Percentiles rank a stretch among this genome's conserved stretches.
Conservation (phyloP, 1,139 yeast genomes). For the Pichia sp. region DNA sequence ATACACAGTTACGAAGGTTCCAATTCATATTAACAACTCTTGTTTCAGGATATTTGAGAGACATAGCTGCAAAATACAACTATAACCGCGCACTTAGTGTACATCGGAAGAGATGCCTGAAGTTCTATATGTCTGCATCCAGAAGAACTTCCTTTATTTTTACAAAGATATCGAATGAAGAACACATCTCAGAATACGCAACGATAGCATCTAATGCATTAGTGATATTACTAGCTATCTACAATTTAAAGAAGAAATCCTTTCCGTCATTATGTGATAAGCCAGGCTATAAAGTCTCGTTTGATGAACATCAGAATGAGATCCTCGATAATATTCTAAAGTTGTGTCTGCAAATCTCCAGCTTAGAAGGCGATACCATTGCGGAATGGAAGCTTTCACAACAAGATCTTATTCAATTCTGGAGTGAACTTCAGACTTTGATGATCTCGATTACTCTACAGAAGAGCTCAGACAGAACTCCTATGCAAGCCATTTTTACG, state of each 20-base stretch:
- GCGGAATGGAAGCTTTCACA: not conserved
- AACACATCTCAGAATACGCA: conserved; percentile 1
- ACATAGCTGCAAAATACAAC: conserved; percentile 1
- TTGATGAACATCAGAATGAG: conserved; percentile 2
- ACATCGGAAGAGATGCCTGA: conserved; percentile 3
- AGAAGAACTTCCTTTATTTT: conserved; percentile 2
- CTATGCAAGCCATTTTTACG: conserved; percentile 6
- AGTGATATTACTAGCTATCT: conserved; percentile 3
- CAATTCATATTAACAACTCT: not conserved
- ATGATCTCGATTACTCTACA: conserved; percentile 8
- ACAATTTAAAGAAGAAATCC: conserved; percentile 1
- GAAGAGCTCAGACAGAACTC: conserved; percentile 2
- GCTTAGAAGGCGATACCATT: not conserved
- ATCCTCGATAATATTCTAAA: not conserved
- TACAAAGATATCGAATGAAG: not conserved
- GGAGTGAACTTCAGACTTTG: conserved; percentile 3
- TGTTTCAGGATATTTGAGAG: conserved; percentile 1
- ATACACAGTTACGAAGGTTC: too few species aligned
- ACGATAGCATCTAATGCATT: conserved; percentile 1
- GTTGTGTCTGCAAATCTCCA: not conserved
- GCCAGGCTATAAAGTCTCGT: conserved; percentile 3
- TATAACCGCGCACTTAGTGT: conserved; percentile 1
- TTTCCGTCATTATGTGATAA: not conserved
- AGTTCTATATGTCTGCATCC: conserved; percentile 5
- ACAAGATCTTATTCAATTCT: not conserved